These are phyloP conservation scores for Selaginella moellendorffii DNA, from an alignment of 75 land plant species.

Conservation along the genomic window DNA sequence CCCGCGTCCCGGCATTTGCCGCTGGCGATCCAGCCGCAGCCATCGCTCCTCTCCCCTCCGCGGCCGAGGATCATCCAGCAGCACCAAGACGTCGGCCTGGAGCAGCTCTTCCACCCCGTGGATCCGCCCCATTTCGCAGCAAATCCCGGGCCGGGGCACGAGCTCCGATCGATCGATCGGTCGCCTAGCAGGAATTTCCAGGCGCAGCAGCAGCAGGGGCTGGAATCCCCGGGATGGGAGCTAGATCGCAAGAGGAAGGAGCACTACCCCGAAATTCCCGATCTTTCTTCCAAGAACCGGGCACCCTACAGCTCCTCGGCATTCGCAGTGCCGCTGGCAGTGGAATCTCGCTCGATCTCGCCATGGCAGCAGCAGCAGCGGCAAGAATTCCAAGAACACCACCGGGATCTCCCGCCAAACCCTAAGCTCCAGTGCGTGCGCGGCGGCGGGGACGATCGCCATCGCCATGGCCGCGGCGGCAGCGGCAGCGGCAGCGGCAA, in stretches of 20 bases:
- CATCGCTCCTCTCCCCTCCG: too few species aligned
- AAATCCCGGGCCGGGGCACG: too few species aligned
- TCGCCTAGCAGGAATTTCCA: background rate
- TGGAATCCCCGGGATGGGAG: background rate
- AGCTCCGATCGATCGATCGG: too few species aligned
- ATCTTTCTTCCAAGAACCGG: too few species aligned
- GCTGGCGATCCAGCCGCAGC: background rate
- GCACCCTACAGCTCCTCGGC: too few species aligned
- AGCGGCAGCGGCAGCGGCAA: slow-evolving; percentile 25
- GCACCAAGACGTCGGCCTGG: too few species aligned
- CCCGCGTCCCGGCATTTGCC: too few species aligned
- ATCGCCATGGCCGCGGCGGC: slow-evolving; percentile 20
- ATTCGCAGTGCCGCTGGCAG: background rate
- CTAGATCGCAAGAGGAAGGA: background rate
- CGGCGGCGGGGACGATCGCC: slow-evolving; percentile 7
- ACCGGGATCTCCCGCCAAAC: slow-evolving; percentile 8
- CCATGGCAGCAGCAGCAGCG: background rate
- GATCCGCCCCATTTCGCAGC: too few species aligned
- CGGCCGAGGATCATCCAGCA: too few species aligned
- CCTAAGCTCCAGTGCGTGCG: slow-evolving; percentile 7
- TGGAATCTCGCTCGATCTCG: too few species aligned
- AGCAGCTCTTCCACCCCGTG: too few species aligned
- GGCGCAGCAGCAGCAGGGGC: background rate
- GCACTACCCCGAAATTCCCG: background rate
- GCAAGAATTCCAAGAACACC: too few species aligned